These are phyloP conservation scores for Tylopilus intermedius DNA, from an alignment of 768 basidiomycete species.

Conservation along the genomic window DNA sequence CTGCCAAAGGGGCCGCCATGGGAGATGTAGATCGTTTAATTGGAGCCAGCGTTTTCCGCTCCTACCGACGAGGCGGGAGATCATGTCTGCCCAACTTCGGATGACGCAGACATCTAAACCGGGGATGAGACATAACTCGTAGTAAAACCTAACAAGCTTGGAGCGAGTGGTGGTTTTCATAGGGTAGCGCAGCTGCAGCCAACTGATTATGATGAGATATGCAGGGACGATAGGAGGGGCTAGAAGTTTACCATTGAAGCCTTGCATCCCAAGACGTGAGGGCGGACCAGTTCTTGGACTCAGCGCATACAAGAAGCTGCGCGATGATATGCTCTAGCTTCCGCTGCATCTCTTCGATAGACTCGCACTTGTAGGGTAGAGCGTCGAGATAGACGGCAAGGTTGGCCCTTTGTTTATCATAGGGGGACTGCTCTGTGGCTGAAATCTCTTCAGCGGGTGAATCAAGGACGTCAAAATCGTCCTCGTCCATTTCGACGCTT, in stretches of 20 bases:
- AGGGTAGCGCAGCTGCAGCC: slow-evolving; percentile 79
- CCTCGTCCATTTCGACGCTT: slow-evolving; percentile 51
- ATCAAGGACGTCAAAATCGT: slow-evolving; percentile 44
- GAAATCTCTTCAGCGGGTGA: slow-evolving; percentile 35
- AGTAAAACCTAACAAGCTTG: slow-evolving; percentile 69
- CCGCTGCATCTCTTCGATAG: slow-evolving; percentile 63
- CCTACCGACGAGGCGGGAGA: slow-evolving; percentile 66
- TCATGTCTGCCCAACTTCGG: slow-evolving; percentile 75
- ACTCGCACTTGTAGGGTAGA: slow-evolving; percentile 70
- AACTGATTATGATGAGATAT: slow-evolving; percentile 41
- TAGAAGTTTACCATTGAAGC: slow-evolving; percentile 60
- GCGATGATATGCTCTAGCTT: slow-evolving; percentile 66
- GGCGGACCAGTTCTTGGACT: slow-evolving; percentile 68
- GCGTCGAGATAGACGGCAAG: slow-evolving; percentile 64
- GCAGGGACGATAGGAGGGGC: neutral
- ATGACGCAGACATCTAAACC: slow-evolving; percentile 69
- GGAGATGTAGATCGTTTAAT: slow-evolving; percentile 57
- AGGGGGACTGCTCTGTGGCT: slow-evolving; percentile 32
- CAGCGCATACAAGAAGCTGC: slow-evolving; percentile 66
- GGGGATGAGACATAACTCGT: slow-evolving; percentile 71
- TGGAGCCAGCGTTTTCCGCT: slow-evolving; percentile 68
- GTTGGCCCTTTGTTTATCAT: slow-evolving; percentile 55
- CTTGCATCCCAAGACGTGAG: slow-evolving; percentile 76
- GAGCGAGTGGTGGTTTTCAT: slow-evolving; percentile 64
- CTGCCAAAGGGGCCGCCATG: slow-evolving; percentile 77